phyloP scores from a whole-genome alignment of 2,329 filamentous ascomycete species.

The Verticillium isaacii region DNA sequence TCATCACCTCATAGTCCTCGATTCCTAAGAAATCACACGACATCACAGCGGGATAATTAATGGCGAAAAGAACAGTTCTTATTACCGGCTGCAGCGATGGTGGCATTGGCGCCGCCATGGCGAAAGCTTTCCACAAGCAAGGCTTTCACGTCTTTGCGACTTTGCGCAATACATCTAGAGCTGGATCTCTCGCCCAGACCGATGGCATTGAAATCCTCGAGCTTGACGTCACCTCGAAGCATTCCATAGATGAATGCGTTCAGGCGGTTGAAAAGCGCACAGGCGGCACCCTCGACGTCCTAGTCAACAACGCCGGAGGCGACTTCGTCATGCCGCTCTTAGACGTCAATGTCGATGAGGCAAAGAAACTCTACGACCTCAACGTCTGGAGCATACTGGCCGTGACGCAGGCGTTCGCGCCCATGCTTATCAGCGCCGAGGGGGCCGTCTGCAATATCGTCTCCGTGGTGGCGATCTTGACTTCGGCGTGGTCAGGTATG shows the following conservation, averaged over 20 bases:
- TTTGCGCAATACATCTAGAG: conserved; percentile 19
- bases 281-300: conserved; percentile 18
- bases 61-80: conserved; percentile 10
- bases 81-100: conserved; percentile 20
- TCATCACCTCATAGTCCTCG: no score
- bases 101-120: conserved; percentile 21
- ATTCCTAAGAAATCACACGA: no score
- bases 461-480: conserved; percentile 20
- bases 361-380: conserved; percentile 19
- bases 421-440: conserved; percentile 18
- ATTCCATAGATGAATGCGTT: conserved; percentile 18
- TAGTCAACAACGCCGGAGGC: conserved; percentile 26
- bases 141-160: conserved; percentile 29
- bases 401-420: conserved; percentile 21
- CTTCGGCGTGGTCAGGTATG: conserved; percentile 16
- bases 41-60: neutral
- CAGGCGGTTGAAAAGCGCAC: conserved; percentile 1
- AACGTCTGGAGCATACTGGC: conserved; percentile 24
- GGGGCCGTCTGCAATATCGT: conserved; percentile 24
- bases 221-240: conserved; percentile 24
- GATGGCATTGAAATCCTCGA: conserved; percentile 18
- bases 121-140: conserved; percentile 12
- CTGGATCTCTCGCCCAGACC: conserved; percentile 14
- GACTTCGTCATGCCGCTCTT: conserved; percentile 21
- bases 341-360: conserved; percentile 20